Conservation (phyloP, 2,329 filamentous ascomycete species). For the Teratosphaeria nubilosa region DNA sequence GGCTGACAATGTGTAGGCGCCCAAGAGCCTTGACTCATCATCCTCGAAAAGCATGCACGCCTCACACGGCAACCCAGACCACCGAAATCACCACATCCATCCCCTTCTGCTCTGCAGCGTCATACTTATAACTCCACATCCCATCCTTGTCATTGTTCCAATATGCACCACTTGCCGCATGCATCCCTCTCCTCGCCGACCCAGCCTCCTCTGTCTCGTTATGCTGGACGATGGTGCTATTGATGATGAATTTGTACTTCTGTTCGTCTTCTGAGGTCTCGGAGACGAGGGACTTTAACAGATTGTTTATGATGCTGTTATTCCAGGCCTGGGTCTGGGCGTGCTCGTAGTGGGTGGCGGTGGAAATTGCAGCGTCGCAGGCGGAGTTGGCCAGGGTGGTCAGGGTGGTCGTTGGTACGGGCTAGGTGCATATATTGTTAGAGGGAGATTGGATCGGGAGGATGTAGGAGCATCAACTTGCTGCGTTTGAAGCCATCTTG, state of each 20-base stretch:
- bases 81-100: conserved; percentile 43
- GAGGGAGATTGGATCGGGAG: not conserved
- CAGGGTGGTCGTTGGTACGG: conserved; percentile 64
- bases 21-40: not conserved
- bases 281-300: conserved; percentile 67
- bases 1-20: not conserved
- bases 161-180: conserved; percentile 73
- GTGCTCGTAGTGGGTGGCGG: conserved; percentile 76
- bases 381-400: conserved; percentile 81
- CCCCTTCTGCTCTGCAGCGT: conserved; percentile 44
- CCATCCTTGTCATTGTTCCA: conserved; percentile 88
- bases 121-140: conserved; percentile 83
- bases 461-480: not conserved
- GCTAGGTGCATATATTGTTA: conserved; percentile 40
- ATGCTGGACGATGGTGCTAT: conserved; percentile 98
- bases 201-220: conserved; percentile 29
- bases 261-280: conserved; percentile 50
- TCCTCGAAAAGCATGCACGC: not conserved
- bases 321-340: conserved; percentile 80
- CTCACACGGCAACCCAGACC: conserved; percentile 64
- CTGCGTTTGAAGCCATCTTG: not conserved
- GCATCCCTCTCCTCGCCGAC: conserved; percentile 62
- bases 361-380: conserved; percentile 67
- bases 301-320: conserved; percentile 75
- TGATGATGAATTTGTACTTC: conserved; percentile 88